These are phyloP conservation scores for Allium sativum DNA, from an alignment of 106 monocot genomes.

Conservation along the genomic window DNA sequence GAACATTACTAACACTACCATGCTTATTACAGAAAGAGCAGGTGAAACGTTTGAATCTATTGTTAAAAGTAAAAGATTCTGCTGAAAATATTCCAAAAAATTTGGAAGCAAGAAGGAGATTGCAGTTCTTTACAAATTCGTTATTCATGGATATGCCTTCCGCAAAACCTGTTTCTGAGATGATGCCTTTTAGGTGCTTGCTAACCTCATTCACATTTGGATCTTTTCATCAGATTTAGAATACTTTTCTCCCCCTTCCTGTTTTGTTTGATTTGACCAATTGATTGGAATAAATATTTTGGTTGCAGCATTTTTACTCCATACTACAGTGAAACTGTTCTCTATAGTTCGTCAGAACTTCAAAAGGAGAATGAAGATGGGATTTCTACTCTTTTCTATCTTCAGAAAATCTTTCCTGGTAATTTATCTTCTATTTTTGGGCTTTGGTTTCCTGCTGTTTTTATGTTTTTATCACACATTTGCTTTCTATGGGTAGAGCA, in stretches of 20 bases:
- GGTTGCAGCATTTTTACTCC: conserved; percentile 86
- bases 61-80: conserved; percentile 88
- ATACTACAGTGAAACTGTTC: conserved; percentile 93
- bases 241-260: conserved; percentile 2
- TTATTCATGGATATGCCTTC: conserved; percentile 93
- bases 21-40: conserved; percentile 65
- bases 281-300: neutral
- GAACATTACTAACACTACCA: neutral
- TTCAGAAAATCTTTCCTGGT: conserved; percentile 99
- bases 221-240: neutral
- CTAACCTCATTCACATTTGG: neutral
- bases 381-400: conserved; percentile 91
- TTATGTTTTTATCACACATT: neutral
- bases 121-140: conserved; percentile 91
- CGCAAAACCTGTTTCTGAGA: conserved; percentile 80
- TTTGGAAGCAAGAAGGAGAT: conserved; percentile 84
- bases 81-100: conserved; percentile 92
- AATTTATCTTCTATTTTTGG: neutral
- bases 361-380: conserved; percentile 91
- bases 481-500: neutral
- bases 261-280: neutral
- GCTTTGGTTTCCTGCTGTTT: neutral
- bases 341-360: conserved; percentile 76
- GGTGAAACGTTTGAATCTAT: conserved; percentile 85
- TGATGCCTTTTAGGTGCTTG: conserved; percentile 84